phyloP scores from a whole-genome alignment of 1,139 yeast genomes.

The Pichia sp. region DNA sequence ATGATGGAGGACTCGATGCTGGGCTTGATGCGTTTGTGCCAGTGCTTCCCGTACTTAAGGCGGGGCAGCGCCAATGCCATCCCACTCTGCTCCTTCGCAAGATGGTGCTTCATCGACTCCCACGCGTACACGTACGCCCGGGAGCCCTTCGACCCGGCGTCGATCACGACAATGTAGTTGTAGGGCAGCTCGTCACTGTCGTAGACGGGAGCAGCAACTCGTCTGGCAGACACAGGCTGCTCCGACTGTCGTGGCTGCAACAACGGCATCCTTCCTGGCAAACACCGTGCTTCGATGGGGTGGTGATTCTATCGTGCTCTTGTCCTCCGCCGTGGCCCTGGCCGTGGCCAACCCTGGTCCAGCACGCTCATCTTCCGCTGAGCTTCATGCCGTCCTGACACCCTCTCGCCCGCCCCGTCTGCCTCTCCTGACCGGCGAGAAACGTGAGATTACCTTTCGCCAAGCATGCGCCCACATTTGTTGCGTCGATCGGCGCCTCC shows the following conservation, averaged over 20 bases:
- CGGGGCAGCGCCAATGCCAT: slow-evolving; percentile 32
- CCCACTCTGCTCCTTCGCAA: slow-evolving; percentile 16
- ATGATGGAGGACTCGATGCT: slow-evolving; percentile 54
- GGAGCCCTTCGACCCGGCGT: slow-evolving; percentile 82
- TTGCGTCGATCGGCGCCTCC: not conserved
- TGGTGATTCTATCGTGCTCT: not conserved
- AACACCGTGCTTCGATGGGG: not conserved
- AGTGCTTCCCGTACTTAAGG: slow-evolving; percentile 42
- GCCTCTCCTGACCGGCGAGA: not conserved
- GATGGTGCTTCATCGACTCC: slow-evolving; percentile 36
- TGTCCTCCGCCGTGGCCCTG: not conserved
- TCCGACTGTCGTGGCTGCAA: not conserved
- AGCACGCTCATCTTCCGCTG: not conserved
- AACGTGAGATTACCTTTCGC: no score
- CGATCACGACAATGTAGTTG: slow-evolving; percentile 69
- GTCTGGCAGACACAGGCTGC: not conserved
- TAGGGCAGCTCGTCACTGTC: slow-evolving; percentile 46
- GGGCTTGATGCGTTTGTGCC: slow-evolving; percentile 63
- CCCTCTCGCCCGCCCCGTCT: not conserved
- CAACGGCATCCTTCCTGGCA: not conserved
- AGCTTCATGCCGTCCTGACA: not conserved
- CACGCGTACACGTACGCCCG: slow-evolving; percentile 73
- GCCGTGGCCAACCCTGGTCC: not conserved
- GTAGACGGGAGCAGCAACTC: slow-evolving; percentile 7
- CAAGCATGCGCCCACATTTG: no score